Evolutionary conservation across 306 rosid genomes (phyloP), one percentile per base, ranked within the genome.

Genomic region (Pyrus bretschneideri): DNA sequence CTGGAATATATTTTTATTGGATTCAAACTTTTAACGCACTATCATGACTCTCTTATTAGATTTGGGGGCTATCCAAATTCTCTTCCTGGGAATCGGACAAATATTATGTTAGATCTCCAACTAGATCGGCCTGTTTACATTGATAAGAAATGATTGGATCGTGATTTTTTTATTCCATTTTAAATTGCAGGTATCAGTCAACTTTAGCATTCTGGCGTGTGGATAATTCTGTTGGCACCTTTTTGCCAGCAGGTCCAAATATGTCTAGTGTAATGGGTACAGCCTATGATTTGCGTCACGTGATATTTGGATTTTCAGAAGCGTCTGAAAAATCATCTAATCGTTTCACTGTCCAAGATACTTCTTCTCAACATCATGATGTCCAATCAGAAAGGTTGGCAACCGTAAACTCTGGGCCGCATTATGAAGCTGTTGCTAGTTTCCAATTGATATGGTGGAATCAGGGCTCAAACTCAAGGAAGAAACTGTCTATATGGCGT

Each of bases 401-500:
- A 76, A 75, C 75, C 74, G 77, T 77, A 67, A 95, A 67, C 81
- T 88, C 97, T 71, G 87, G 83, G 69, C 80, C 85, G 81, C 91
- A 74, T 75, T 86, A 71, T 52, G 96, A 95, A 83, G 87, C 93
- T 81, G 97, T 95, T 63, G 97, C 96, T 76, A 86, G 89, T 81
- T 95, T 92, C 85, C 89, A 67, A 54, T 83, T 90, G 86, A 87
- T 95, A 79, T 95, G 98, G 97, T 95, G 97, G 97, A 91, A 92
- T 75, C 93, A 84, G 70, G 96, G 96, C 19, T 83, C 87, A 75
- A 88, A 83, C 85, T 74, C 96, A 17, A 88, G 93, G 82, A 95
- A 92, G 75, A 82, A 72, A 76, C 62, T 95, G 61, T 95, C 98
- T 66, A 86, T 95, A 72, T 95, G 98, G 98, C 97, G 98, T 68